Evolutionary conservation across 2,329 filamentous ascomycete species (phyloP).

Genomic region (Trichoderma koningii): DNA sequence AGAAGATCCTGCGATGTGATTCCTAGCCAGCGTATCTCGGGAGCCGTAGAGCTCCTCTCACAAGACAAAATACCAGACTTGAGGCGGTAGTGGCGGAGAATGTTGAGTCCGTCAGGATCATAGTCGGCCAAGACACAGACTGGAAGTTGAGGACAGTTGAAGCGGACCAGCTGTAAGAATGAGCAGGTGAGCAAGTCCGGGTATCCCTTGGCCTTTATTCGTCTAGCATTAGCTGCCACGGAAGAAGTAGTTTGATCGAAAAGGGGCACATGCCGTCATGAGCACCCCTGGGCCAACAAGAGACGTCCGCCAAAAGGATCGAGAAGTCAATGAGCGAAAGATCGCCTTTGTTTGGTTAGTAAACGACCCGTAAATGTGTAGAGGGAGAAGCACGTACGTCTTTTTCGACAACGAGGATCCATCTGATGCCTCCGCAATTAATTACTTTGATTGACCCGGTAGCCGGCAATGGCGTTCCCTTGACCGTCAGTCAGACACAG

Average conservation of each 20-base stretch:
- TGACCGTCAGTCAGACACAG: conserved; percentile 25
- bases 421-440: conserved; percentile 53
- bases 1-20: conserved; percentile 50
- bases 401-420: conserved; percentile 78
- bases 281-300: conserved; percentile 61
- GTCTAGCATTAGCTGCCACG: conserved; percentile 6
- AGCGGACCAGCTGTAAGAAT: conserved; percentile 60
- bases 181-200: conserved; percentile 71
- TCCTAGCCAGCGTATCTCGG: conserved; percentile 66
- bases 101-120: conserved; percentile 74
- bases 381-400: conserved; percentile 54
- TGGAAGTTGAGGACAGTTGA: conserved; percentile 51
- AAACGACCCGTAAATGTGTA: neutral
- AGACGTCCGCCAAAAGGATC: conserved; percentile 55
- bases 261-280: conserved; percentile 57
- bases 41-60: conserved; percentile 55
- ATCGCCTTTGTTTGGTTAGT: conserved; percentile 59
- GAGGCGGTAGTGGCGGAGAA: conserved; percentile 71
- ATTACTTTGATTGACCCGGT: conserved; percentile 52
- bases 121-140: conserved; percentile 70
- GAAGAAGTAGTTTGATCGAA: no score
- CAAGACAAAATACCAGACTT: conserved; percentile 66
- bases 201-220: conserved; percentile 72
- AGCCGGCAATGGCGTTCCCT: conserved; percentile 65
- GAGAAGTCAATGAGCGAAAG: conserved; percentile 66